Percentiles rank a stretch among this genome's conserved stretches.
Conservation (phyloP, 2,329 filamentous ascomycete genomes). For the Stachybotrys chartarum region DNA sequence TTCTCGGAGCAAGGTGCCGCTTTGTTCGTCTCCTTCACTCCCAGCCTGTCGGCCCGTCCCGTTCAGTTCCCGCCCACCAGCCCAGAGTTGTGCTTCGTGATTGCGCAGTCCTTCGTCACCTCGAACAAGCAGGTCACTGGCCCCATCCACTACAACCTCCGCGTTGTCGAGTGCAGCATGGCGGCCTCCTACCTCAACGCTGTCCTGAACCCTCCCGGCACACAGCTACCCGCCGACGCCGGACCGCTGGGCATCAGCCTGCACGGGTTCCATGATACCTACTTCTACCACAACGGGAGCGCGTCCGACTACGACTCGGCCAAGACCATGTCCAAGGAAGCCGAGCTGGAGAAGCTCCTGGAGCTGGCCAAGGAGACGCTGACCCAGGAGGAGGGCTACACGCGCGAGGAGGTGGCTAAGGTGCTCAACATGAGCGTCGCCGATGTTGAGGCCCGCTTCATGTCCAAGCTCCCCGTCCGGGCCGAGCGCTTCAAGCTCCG, state of each 20-base stretch:
- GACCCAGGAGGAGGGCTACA: slow-evolving; percentile 75
- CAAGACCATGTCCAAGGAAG: slow-evolving; percentile 38
- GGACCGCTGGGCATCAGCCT: slow-evolving; percentile 78
- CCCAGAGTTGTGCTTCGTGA: slow-evolving; percentile 83
- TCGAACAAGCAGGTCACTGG: slow-evolving; percentile 93
- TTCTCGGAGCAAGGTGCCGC: slow-evolving; percentile 82
- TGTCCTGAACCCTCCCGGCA: slow-evolving; percentile 46
- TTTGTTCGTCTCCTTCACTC: slow-evolving; percentile 84
- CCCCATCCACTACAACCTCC: slow-evolving; percentile 91
- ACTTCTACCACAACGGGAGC: slow-evolving; percentile 50
- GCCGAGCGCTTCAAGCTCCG: slow-evolving; percentile 82
- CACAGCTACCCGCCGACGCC: slow-evolving; percentile 64
- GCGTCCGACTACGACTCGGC: slow-evolving; percentile 31
- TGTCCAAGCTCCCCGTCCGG: slow-evolving; percentile 82
- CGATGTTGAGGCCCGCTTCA: slow-evolving; percentile 71
- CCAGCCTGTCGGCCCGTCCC: slow-evolving; percentile 66
- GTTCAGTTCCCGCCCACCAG: slow-evolving; percentile 75
- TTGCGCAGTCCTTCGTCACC: slow-evolving; percentile 88
- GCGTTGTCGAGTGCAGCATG: slow-evolving; percentile 90
- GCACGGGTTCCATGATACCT: slow-evolving; percentile 78
- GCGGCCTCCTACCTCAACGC: slow-evolving; percentile 66
- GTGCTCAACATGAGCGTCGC: slow-evolving; percentile 62
- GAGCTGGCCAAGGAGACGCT: slow-evolving; percentile 64
- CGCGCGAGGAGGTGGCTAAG: slow-evolving; percentile 72
- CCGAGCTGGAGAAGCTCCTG: slow-evolving; percentile 69